Percentiles rank a stretch among this genome's conserved stretches.
phyloP scores from a whole-genome alignment of 352 stramenopile genomes.

The Phytophthora nicotianae region DNA sequence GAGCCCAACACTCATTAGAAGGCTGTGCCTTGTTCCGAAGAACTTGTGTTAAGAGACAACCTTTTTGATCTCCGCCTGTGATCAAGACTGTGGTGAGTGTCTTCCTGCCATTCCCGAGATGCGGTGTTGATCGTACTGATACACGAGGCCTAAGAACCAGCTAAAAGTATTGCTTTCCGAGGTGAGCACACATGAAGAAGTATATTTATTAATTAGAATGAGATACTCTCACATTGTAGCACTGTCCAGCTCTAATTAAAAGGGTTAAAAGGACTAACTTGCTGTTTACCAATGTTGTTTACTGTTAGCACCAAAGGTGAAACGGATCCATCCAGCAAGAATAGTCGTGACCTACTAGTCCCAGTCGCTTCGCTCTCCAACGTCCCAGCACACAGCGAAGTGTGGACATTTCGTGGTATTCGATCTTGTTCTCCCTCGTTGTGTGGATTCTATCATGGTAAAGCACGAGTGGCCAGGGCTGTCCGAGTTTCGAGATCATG shows the following conservation, averaged over 20 bases:
- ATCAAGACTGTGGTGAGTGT: too few relatives aligned
- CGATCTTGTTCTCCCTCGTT: neutral
- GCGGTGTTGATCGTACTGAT: too few relatives aligned
- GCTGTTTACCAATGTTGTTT: neutral
- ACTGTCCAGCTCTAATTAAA: too few relatives aligned
- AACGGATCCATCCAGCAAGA: neutral
- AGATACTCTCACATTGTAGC: too few relatives aligned
- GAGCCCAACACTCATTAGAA: too few relatives aligned
- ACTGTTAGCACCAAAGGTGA: neutral
- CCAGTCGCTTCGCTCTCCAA: neutral
- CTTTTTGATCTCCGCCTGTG: too few relatives aligned
- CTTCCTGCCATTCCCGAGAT: too few relatives aligned
- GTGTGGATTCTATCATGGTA: conserved; percentile 26
- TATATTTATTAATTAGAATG: too few relatives aligned
- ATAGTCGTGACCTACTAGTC: neutral
- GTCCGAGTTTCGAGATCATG: conserved; percentile 29
- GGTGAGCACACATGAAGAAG: too few relatives aligned
- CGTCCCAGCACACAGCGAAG: neutral
- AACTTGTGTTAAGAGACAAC: neutral
- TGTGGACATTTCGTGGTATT: neutral
- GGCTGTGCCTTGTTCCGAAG: too few relatives aligned
- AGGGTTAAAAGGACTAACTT: neutral
- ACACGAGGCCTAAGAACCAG: too few relatives aligned
- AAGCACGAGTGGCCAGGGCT: conserved; percentile 31
- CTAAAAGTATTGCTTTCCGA: too few relatives aligned